Base-by-base conservation (phyloP, 1,284 basidiomycete species). In the Apiotrichum sp. region DNA sequence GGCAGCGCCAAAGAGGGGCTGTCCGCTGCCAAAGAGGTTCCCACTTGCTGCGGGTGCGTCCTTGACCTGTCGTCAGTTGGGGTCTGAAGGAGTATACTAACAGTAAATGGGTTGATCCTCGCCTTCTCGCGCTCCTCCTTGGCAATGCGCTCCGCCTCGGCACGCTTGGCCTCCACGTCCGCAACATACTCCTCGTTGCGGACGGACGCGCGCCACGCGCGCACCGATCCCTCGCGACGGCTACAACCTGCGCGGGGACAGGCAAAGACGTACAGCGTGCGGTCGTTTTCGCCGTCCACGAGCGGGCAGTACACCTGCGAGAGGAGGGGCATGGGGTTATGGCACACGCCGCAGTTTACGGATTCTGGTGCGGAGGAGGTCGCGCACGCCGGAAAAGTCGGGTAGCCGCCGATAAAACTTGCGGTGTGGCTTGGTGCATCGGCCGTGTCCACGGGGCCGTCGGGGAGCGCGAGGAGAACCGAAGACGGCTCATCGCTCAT, bases 261-360 rank as follows among this genome's bases (percentile, higher is more conserved):
- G 5, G 64, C 76, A 54, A 67, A 77, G 4, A 77, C 68, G 53
- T 77, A 77, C 16, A 77, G 52, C 11, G 74, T 75, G 35, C 75
- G 63, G 56, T 77, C 75, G 58, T 77, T 76, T 62, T 75, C 75
- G 34, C 72, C 75, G 32, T 65, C 68, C 41, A 76, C 75, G 8
- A 74, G 68, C 9, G 76, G 76, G 53, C 72, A 74, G 58, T 76
- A 78, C 3, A 77, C 71, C 59, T 78, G 76, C 4, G 72, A 62
- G 10, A 77, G 59, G 1, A 77, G 67, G 1, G 75, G 75, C 33
- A 76, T 73, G 3, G 68, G 56, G 9, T 62, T 32, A 29, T 68
- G 62, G 57, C 75, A 76, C 3, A 66, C 48, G 36, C 64, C 65
- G 54, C 76, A 78, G 38, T 52, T 62, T 44, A 73, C 61, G 8